Base-by-base conservation (phyloP, 257 asterid species). In the Paulownia fortunei region DNA sequence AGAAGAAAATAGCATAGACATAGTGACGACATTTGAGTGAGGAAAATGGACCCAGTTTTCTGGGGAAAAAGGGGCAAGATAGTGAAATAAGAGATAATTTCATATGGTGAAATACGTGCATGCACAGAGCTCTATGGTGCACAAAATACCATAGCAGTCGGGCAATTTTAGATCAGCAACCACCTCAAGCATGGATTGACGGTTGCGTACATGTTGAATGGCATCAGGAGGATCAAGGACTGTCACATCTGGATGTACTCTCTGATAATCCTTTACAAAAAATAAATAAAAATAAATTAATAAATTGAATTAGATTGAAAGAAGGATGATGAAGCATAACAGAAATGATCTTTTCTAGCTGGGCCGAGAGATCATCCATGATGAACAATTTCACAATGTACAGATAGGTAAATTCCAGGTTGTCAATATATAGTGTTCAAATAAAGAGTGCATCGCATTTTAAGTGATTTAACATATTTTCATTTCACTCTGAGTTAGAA, bases 141-240 rank as follows among this genome's bases (percentile, higher is more conserved):
- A 56, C 26, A 34, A 84, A 49, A 76, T 94, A 92, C 98, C 98
- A 74, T 84, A 89, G 67, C 69, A 65, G 59, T 92, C 89, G 6
- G 93, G 89, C 64, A 92, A 74, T 66, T 92, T 87, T 85, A 94
- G 84, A 80, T 89, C 94, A 63, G 87, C 92, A 76, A 94, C 96
- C 83, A 87, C 94, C 76, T 94, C 88, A 83, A 94, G 99, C 99
- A 94, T 94, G 68, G 89, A 91, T 76, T 91, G 95, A 46, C 98
- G 97, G 85, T 90, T 91, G 82, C 88, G 81, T 30, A 94, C 84
- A 32, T 87, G 90, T 75, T 88, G 90, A 79, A 94, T 92, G 58
- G 97, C 92, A 81, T 86, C 88, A 27, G 98, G 99, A 69, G 97
- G 94, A 83, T 94, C 99, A 76, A 94, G 89, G 60, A 94, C 92